These are phyloP conservation scores for Penicillium flavigenum DNA, from an alignment of 495 filamentous ascomycete genomes.

Conservation along the genomic window DNA sequence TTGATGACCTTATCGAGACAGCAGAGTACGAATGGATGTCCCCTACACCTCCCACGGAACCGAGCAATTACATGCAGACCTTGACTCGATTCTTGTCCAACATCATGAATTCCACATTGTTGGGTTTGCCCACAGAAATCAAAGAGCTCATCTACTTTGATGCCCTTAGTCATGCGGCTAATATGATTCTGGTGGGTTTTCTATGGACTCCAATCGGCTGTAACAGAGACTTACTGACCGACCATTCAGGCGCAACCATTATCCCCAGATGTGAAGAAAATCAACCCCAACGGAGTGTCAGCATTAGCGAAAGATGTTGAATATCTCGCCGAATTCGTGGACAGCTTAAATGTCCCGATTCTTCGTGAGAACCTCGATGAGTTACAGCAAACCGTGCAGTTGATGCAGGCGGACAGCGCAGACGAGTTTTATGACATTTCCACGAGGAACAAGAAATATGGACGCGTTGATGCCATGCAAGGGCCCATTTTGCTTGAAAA, in stretches of 20 bases:
- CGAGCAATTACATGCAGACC: constrained; percentile 91
- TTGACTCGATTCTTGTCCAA: constrained; percentile 90
- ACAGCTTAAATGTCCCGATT: constrained; percentile 74
- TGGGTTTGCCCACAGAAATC: constrained; percentile 89
- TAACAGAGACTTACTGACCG: constrained; percentile 12
- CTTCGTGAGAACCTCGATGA: constrained; percentile 86
- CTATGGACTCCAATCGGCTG: neutral
- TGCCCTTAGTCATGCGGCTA: constrained; percentile 84
- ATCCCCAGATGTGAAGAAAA: constrained; percentile 72
- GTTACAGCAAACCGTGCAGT: constrained; percentile 80
- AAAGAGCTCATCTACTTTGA: constrained; percentile 98
- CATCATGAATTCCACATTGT: constrained; percentile 91
- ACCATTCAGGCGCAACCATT: constrained; percentile 70
- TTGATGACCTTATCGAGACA: constrained; percentile 94
- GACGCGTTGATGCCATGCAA: constrained; percentile 84
- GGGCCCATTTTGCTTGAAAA: constrained; percentile 87
- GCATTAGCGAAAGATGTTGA: constrained; percentile 79
- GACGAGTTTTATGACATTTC: constrained; percentile 94
- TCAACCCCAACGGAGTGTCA: constrained; percentile 81
- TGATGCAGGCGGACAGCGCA: constrained; percentile 84
- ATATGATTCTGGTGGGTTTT: constrained; percentile 70
- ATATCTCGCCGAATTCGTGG: constrained; percentile 81
- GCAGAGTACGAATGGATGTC: constrained; percentile 97
- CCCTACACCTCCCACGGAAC: constrained; percentile 59
- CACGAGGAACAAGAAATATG: constrained; percentile 86